Percentiles rank a stretch among this genome's conserved stretches.
Evolutionary conservation across 1,284 basidiomycete species (phyloP).

Genomic region (Marasmius fiardii): DNA sequence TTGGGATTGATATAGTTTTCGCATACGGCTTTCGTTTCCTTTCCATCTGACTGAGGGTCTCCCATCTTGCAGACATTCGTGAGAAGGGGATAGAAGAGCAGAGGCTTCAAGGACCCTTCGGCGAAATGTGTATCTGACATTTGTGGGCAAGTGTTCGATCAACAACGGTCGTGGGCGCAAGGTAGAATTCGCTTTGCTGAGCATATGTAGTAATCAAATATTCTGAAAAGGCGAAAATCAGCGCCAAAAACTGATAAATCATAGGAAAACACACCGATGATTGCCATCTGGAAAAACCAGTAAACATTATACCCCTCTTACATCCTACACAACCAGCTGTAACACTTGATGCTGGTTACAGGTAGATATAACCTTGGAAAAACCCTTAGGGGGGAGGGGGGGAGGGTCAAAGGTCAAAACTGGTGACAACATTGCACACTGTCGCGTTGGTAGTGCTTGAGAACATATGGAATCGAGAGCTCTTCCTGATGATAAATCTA

Average conservation of each 20-base stretch:
- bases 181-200: background rate
- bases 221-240: conserved; percentile 26
- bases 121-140: background rate
- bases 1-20: background rate
- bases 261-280: background rate
- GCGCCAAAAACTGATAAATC: too few species aligned
- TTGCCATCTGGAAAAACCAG: too few species aligned
- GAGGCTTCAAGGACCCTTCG: background rate
- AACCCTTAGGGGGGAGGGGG: too few species aligned
- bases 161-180: background rate
- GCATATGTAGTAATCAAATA: background rate
- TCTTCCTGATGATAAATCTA: background rate
- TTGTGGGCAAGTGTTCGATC: background rate
- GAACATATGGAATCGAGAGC: background rate
- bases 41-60: background rate
- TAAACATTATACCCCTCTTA: too few species aligned
- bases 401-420: too few species aligned
- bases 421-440: too few species aligned
- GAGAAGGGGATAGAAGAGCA: background rate
- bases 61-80: background rate
- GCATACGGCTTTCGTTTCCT: background rate
- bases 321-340: too few species aligned
- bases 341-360: too few species aligned
- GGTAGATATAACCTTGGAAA: too few species aligned
- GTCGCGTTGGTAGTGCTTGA: background rate